These are phyloP conservation scores for Leucaena leucocephala DNA, from an alignment of 306 rosid genomes.

Conservation along the genomic window DNA sequence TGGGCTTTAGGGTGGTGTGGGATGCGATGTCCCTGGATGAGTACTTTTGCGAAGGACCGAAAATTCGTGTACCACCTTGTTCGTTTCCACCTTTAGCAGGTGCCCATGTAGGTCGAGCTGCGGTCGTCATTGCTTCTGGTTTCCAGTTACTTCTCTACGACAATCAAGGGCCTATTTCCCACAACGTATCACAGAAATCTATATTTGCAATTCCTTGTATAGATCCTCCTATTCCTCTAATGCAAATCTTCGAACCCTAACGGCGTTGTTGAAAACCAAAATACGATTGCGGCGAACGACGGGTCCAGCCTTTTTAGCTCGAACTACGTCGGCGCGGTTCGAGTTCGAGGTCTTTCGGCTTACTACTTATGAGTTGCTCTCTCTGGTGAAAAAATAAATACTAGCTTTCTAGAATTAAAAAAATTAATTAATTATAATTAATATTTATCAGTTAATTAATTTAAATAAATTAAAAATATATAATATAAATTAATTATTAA, in stretches of 20 bases:
- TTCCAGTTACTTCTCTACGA: neutral
- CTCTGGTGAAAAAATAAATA: too few relatives aligned
- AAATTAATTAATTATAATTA: too few relatives aligned
- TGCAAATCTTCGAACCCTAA: neutral
- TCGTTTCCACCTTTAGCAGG: constrained; percentile 98
- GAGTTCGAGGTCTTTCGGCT: neutral
- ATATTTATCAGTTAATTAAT: too few relatives aligned
- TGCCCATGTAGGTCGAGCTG: constrained; percentile 98
- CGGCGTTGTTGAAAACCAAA: neutral
- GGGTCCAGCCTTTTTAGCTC: neutral
- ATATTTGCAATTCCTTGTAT: neutral
- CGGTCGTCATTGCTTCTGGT: constrained; percentile 72
- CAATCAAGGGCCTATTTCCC: neutral
- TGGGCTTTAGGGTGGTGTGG: constrained; percentile 83
- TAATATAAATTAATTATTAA: too few relatives aligned
- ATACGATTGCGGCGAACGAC: neutral
- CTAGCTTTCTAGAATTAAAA: too few relatives aligned
- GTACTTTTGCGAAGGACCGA: constrained; percentile 94
- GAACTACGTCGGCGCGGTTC: neutral
- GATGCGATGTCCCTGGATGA: constrained; percentile 91
- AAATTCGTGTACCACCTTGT: constrained; percentile 95
- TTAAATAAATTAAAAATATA: too few relatives aligned
- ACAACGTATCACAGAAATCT: neutral
- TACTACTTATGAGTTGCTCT: too few relatives aligned
- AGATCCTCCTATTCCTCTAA: neutral